Percentiles rank a stretch among this genome's conserved stretches.
phyloP scores from a whole-genome alignment of 192 early-diverging fungal species.

The Entrophospora sp. region DNA sequence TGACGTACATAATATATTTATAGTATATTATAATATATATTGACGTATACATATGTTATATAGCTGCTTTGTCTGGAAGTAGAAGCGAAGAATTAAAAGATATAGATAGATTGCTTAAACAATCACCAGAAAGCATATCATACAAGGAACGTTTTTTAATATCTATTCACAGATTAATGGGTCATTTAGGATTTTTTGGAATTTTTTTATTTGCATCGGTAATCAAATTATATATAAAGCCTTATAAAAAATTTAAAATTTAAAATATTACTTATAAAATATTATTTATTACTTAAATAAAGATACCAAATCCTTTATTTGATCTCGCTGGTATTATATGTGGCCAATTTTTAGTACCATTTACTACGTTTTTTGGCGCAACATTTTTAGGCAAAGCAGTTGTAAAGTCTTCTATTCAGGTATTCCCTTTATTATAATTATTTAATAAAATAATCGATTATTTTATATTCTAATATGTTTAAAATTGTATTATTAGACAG shows the following conservation, averaged over 20 bases:
- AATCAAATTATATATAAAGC: slow-evolving; percentile 3
- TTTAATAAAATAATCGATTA: not conserved
- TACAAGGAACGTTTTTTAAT: slow-evolving; percentile 62
- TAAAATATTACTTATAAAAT: not conserved
- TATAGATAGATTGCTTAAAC: slow-evolving; percentile 36
- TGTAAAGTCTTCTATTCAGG: slow-evolving; percentile 80
- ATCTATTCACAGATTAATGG: slow-evolving; percentile 60
- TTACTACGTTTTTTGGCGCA: slow-evolving; percentile 91
- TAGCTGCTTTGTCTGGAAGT: slow-evolving; percentile 49
- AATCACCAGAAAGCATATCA: slow-evolving; percentile 42
- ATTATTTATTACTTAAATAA: not conserved
- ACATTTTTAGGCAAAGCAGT: slow-evolving; percentile 90
- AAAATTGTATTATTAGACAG: too few relatives aligned
- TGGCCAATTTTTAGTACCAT: slow-evolving; percentile 84
- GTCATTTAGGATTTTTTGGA: slow-evolving; percentile 76
- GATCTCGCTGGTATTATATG: slow-evolving; percentile 95
- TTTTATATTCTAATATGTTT: too few relatives aligned
- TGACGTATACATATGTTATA: not conserved
- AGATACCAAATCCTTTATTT: slow-evolving; percentile 95
- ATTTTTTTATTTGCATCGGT: slow-evolving; percentile 88
- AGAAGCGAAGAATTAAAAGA: slow-evolving; percentile 37
- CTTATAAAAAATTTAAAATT: not conserved
- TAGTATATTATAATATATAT: too few relatives aligned
- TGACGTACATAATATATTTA: too few relatives aligned
- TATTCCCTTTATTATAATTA: slow-evolving; percentile 17